Percentiles rank a stretch among this genome's conserved stretches.
These are phyloP conservation scores for Drechslerella dactyloides DNA, from an alignment of 2,329 filamentous ascomycete species.

Conservation along the genomic window DNA sequence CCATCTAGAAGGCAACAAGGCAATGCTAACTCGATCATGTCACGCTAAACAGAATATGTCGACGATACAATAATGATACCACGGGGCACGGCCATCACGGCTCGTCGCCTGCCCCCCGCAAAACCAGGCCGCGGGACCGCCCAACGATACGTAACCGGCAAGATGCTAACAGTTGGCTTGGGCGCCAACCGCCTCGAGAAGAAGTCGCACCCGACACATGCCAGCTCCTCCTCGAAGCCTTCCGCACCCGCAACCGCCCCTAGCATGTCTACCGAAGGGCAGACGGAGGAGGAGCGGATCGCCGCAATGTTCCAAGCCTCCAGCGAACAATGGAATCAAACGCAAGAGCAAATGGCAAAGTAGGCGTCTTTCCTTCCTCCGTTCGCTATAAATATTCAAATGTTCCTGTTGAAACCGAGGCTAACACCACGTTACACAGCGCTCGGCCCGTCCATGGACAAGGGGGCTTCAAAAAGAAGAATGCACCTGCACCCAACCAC, in stretches of 20 bases:
- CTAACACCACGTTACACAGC: conserved; percentile 54
- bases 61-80: conserved; percentile 98
- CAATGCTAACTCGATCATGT: conserved; percentile 9
- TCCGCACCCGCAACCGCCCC: conserved; percentile 21
- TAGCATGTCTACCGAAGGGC: conserved; percentile 27
- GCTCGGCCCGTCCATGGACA: conserved; percentile 60
- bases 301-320: conserved; percentile 89
- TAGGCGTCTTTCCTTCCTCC: conserved; percentile 58
- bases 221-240: conserved; percentile 19
- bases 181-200: conserved; percentile 55
- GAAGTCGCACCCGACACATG: conserved; percentile 67
- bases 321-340: conserved; percentile 88
- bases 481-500: conserved; percentile 75
- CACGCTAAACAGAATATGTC: conserved; percentile 74
- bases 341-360: conserved; percentile 92
- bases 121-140: conserved; percentile 88
- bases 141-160: conserved; percentile 92
- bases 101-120: conserved; percentile 79
- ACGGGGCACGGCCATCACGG: conserved; percentile 90
- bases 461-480: conserved; percentile 65
- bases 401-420: conserved; percentile 1
- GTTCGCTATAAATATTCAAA: not conserved
- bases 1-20: not conserved
- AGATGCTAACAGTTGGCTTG: conserved; percentile 81
- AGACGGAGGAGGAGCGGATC: conserved; percentile 86